These are phyloP conservation scores for Balamuthia mandrillaris DNA, from an alignment of 208 protist genomes.

Conservation along the genomic window DNA sequence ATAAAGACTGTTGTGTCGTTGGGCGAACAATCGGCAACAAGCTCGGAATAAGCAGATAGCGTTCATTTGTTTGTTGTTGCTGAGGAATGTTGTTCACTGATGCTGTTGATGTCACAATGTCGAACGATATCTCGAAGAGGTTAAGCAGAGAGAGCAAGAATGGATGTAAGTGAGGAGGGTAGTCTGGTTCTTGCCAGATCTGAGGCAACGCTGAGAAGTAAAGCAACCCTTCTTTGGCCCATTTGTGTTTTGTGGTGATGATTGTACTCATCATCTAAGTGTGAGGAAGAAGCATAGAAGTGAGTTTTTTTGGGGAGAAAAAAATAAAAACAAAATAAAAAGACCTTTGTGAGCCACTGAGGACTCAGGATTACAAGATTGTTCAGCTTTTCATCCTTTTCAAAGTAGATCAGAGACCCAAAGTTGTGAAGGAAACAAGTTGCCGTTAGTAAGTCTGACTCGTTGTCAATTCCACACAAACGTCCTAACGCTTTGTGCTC, in stretches of 20 bases:
- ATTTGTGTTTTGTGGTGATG: constrained; percentile 13
- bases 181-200: constrained; percentile 8
- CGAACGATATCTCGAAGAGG: constrained; percentile 9
- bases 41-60: neutral
- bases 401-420: constrained; percentile 5
- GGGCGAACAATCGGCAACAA: neutral
- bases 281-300: no score
- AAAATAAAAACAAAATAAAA: constrained; percentile 50
- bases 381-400: neutral
- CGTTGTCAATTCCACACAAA: neutral
- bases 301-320: no score
- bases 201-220: neutral
- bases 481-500: neutral
- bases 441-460: neutral
- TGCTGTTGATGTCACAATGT: neutral
- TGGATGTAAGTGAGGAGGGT: neutral
- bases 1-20: neutral
- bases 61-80: neutral
- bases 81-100: no score
- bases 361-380: neutral
- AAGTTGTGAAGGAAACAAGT: neutral
- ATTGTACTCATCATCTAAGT: neutral
- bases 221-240: constrained; percentile 11
- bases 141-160: constrained; percentile 2
- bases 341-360: constrained; percentile 37